These are phyloP conservation scores for Cryptomeria japonica DNA, from an alignment of 75 land plant genomes.

Conservation along the genomic window DNA sequence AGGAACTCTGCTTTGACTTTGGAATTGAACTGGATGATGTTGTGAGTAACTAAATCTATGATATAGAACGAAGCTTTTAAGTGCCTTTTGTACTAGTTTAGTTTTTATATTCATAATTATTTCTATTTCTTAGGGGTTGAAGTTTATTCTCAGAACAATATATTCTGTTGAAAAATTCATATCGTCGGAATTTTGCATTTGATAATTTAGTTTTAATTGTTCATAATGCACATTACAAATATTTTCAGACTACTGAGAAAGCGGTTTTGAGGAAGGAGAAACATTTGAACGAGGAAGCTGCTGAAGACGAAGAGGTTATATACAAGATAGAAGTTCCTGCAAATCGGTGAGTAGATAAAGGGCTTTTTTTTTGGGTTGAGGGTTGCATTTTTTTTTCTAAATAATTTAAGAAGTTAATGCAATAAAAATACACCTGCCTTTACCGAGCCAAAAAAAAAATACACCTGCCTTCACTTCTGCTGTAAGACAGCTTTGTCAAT, in stretches of 20 bases:
- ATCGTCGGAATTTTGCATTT: background rate
- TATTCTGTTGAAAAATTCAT: background rate
- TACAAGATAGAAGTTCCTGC: constrained; percentile 97
- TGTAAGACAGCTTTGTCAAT: too few species aligned
- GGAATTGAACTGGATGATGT: constrained; percentile 99
- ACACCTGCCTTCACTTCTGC: too few species aligned
- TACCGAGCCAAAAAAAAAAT: too few species aligned
- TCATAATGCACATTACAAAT: background rate
- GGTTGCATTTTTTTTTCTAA: background rate
- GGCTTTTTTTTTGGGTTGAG: background rate
- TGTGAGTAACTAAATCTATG: constrained; percentile 35
- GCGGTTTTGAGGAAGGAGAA: constrained; percentile 86
- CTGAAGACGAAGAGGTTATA: constrained; percentile 74
- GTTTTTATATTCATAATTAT: background rate
- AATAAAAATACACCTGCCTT: too few species aligned
- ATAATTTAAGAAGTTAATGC: background rate
- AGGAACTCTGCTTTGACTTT: constrained; percentile 85
- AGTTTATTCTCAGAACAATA: background rate
- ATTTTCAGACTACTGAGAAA: constrained; percentile 79
- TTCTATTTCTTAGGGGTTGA: background rate
- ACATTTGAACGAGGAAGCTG: constrained; percentile 65
- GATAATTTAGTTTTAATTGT: background rate
- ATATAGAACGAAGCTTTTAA: background rate
- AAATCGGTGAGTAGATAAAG: constrained; percentile 54
- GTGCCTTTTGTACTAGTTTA: background rate